Evolutionary conservation across 2,329 filamentous ascomycete species (phyloP).

Genomic region (Hymenoscyphus scutula): DNA sequence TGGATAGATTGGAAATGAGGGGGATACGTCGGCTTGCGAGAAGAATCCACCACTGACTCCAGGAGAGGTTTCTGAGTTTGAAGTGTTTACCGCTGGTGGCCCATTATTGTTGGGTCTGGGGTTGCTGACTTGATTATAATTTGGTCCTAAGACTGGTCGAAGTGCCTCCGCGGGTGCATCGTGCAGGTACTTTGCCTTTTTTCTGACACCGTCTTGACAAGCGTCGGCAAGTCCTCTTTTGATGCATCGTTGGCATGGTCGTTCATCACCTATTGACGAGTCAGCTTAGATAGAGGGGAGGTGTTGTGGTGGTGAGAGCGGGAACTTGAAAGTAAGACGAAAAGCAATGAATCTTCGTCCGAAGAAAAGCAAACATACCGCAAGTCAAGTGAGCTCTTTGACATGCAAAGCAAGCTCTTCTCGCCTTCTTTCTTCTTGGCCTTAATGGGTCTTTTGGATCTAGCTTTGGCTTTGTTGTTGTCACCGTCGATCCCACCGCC

Average conservation of each 20-base stretch:
- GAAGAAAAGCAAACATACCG: slow-evolving; percentile 63
- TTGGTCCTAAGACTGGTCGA: slow-evolving; percentile 76
- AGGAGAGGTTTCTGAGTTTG: slow-evolving; percentile 34
- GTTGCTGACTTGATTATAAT: slow-evolving; percentile 58
- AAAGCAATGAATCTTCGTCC: slow-evolving; percentile 19
- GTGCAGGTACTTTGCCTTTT: slow-evolving; percentile 98
- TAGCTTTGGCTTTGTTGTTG: slow-evolving; percentile 59
- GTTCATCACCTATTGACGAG: slow-evolving; percentile 72
- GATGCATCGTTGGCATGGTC: slow-evolving; percentile 90
- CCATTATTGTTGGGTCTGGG: slow-evolving; percentile 40
- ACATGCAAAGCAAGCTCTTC: slow-evolving; percentile 93
- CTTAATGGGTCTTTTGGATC: slow-evolving; percentile 87
- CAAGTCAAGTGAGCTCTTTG: slow-evolving; percentile 97
- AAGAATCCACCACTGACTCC: slow-evolving; percentile 32
- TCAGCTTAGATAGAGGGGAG: slow-evolving; percentile 21
- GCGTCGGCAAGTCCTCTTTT: slow-evolving; percentile 87
- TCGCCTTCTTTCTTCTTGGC: slow-evolving; percentile 91
- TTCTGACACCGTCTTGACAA: slow-evolving; percentile 94
- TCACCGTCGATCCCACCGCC: slow-evolving; percentile 40
- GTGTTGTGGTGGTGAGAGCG: slow-evolving; percentile 15
- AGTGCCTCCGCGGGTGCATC: slow-evolving; percentile 89
- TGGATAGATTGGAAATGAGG: slow-evolving; percentile 42
- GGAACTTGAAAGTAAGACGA: slow-evolving; percentile 16
- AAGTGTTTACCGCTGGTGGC: slow-evolving; percentile 23
- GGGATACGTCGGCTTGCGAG: slow-evolving; percentile 32